Conservation (phyloP, 2,329 filamentous ascomycete species). For the Bipolaris victoriae region DNA sequence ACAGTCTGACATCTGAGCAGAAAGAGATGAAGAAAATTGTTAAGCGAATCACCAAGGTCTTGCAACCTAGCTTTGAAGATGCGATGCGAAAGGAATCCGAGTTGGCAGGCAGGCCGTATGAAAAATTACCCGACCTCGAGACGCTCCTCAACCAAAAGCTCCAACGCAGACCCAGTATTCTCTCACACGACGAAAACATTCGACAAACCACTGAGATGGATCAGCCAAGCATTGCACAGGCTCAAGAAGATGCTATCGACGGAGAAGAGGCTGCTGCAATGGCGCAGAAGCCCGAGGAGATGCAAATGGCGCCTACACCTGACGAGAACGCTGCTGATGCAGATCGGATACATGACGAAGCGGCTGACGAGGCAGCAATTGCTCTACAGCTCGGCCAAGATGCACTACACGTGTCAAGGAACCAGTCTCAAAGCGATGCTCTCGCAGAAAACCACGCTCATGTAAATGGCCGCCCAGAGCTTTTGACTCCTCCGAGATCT, state of each 20-base stretch:
- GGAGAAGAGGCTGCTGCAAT: conserved; percentile 21
- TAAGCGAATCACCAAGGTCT: conserved; percentile 83
- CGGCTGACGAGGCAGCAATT: conserved; percentile 46
- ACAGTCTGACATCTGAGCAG: conserved; percentile 64
- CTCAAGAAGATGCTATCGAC: conserved; percentile 18
- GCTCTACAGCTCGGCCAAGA: conserved; percentile 44
- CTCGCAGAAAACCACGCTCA: conserved; percentile 31
- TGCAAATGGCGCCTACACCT: conserved; percentile 45
- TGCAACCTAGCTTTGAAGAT: conserved; percentile 78
- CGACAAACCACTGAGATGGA: conserved; percentile 32
- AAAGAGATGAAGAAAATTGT: conserved; percentile 84
- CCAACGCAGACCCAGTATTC: conserved; percentile 54
- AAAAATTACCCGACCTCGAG: conserved; percentile 77
- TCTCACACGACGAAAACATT: conserved; percentile 30
- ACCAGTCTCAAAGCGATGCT: conserved; percentile 20
- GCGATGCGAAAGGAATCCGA: conserved; percentile 83
- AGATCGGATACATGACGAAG: conserved; percentile 40
- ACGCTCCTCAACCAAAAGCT: conserved; percentile 72
- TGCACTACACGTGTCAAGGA: conserved; percentile 27
- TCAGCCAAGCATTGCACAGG: conserved; percentile 15
- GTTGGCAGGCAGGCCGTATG: conserved; percentile 71
- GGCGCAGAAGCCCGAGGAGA: conserved; percentile 26
- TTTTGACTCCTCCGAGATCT: conserved; percentile 70
- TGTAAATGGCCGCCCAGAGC: conserved; percentile 44
- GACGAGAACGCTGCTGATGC: conserved; percentile 42